A percentile compares a stretch with the other conserved stretches of the same genome.
Conservation (phyloP, 2,329 filamentous ascomycete species). For the Pseudopithomyces chartarum region DNA sequence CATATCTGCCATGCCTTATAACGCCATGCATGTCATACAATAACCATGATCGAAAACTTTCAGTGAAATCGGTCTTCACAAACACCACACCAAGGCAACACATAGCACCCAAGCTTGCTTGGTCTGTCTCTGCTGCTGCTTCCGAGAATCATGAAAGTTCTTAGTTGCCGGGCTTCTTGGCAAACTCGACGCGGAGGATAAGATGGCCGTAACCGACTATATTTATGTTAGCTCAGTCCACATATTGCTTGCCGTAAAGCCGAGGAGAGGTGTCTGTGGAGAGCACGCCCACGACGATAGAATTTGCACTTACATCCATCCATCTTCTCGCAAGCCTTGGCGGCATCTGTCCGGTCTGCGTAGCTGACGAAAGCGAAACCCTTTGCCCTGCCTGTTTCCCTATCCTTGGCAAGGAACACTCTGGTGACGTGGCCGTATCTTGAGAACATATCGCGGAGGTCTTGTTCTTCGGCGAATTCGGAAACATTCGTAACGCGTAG, state of each 20-base stretch:
- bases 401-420: slow-evolving; percentile 97
- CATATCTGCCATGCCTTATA: slow-evolving; percentile 2
- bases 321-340: slow-evolving; percentile 95
- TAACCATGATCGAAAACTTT: background rate
- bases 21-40: slow-evolving; percentile 5
- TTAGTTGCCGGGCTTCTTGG: slow-evolving; percentile 61
- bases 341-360: slow-evolving; percentile 85
- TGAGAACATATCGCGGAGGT: slow-evolving; percentile 97
- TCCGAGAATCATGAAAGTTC: background rate
- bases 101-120: background rate
- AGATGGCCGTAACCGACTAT: slow-evolving; percentile 77
- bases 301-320: slow-evolving; percentile 73
- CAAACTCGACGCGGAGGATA: slow-evolving; percentile 85
- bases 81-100: background rate
- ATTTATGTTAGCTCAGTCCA: slow-evolving; percentile 21
- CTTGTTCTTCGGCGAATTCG: slow-evolving; percentile 94
- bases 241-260: background rate
- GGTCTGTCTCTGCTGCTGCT: background rate
- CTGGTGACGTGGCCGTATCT: slow-evolving; percentile 94
- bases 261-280: too few relatives aligned
- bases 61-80: background rate
- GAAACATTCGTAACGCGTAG: slow-evolving; percentile 98
- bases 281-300: background rate
- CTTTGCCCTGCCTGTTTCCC: slow-evolving; percentile 94
- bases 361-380: slow-evolving; percentile 99